phyloP scores from a whole-genome alignment of 2,329 filamentous ascomycete genomes.

The Pseudogymnoascus sp. region DNA sequence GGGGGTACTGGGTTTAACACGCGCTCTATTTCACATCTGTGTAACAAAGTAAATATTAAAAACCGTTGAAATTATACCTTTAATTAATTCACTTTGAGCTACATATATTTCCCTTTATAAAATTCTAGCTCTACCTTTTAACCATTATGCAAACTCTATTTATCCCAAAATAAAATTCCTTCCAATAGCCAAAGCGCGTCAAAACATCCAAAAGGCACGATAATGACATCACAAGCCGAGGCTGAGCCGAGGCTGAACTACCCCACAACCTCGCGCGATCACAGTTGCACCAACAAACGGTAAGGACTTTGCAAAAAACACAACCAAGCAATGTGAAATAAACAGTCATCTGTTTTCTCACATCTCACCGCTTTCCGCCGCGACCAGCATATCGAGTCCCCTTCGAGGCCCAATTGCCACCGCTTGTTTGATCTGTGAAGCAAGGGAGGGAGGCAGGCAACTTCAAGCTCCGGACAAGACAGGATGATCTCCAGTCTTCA shows the following conservation, averaged over 20 bases:
- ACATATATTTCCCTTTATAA: not conserved
- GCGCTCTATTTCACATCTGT: not conserved
- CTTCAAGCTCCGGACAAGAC: not conserved
- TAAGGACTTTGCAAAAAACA: not conserved
- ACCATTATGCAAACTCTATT: not conserved
- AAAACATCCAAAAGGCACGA: not conserved
- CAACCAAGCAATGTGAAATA: constrained; percentile 5
- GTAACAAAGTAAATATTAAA: not conserved
- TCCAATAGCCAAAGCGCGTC: not conserved
- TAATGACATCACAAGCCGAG: constrained; percentile 7
- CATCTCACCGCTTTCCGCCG: not conserved
- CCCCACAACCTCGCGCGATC: not conserved
- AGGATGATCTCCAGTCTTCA: constrained; percentile 2
- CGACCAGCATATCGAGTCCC: not conserved
- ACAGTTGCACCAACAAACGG: not conserved
- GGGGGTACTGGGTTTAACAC: not conserved
- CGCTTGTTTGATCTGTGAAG: not conserved
- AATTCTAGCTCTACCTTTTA: not conserved
- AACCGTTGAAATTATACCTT: not conserved
- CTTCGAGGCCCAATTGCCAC: not conserved
- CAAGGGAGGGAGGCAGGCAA: not conserved
- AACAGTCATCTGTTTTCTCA: not conserved
- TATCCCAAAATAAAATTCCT: not conserved
- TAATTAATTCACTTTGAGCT: not conserved
- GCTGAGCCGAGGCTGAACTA: not conserved